Evolutionary conservation across 2,329 filamentous ascomycete genomes (phyloP), one percentile per base, ranked within the genome.

Genomic region (Geosmithia morbida): DNA sequence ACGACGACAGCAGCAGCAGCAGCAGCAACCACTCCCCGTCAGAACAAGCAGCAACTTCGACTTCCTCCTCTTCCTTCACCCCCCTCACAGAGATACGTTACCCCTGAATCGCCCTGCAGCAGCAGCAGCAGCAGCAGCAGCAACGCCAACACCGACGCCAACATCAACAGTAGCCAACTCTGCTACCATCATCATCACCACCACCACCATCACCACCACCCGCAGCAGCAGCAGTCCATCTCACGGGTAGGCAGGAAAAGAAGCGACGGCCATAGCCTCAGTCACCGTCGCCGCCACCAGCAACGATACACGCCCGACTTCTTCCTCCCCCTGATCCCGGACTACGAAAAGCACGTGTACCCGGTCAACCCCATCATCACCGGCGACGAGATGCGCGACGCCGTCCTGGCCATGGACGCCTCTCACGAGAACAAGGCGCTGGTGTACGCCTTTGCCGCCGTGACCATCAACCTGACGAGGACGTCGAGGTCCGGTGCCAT

Each of bases 361-460:
- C 63, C 63, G 1, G 55, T 65, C 41, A 66, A 63, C 45, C 63
- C 63, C 18, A 55, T 64, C 42, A 47, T 65, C 42, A 54, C 59
- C 0, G 54, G 59, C 0, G 54, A 56, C 0, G 63, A 65, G 33
- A 55, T 66, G 2, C 53, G 56, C 8, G 46, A 50, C 1, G 53
- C 60, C n/a, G 61, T 66, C 41, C 50, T 51, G 1, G 56, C 54
- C 20, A 65, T 65, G 62, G 55, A 63, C 17, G 48, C 49, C 11
- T 57, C 53, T 45, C 51, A 57, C 29, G 60, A 66, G 41, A 61
- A 66, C 37, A 54, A 60, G 0, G 63, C 63, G 1, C 54, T 66
- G 22, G 60, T 64, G 1, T 64, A 64, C 43, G 59, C 61, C 2
- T 64, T 58, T 30, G 62, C 56, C 2, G 60, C 63, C 8, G 55